Evolutionary conservation across 768 basidiomycete genomes (phyloP).

Genomic region (Lactarius vividus): DNA sequence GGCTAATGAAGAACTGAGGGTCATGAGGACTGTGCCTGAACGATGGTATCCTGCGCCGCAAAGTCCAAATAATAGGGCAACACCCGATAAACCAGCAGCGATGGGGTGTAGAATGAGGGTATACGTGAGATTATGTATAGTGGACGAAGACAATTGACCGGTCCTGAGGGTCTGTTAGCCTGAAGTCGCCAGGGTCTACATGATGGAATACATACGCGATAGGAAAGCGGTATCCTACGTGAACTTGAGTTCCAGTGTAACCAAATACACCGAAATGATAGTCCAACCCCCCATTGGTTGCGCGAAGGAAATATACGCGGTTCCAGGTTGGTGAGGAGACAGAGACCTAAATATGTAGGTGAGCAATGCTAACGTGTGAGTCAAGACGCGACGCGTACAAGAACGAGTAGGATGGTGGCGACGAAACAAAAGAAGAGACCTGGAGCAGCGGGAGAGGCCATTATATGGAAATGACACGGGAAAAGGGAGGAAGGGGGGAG

Average conservation of each 20-base stretch:
- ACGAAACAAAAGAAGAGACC: conserved; percentile 71
- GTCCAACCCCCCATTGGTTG: conserved; percentile 38
- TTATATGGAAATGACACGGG: conserved; percentile 22
- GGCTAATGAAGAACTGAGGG: conserved; percentile 62
- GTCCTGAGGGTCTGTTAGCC: conserved; percentile 35
- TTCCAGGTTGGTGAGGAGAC: conserved; percentile 77
- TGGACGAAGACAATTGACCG: conserved; percentile 45
- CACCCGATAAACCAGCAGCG: conserved; percentile 63
- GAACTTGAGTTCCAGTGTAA: conserved; percentile 52
- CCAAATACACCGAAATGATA: conserved; percentile 77
- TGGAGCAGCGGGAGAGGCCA: conserved; percentile 62
- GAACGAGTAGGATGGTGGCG: conserved; percentile 65
- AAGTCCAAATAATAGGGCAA: conserved; percentile 66
- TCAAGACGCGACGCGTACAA: conserved; percentile 46
- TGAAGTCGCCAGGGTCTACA: background rate
- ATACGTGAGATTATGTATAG: conserved; percentile 69
- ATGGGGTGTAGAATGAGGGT: conserved; percentile 79
- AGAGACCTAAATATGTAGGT: conserved; percentile 47
- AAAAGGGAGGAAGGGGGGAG: background rate
- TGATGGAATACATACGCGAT: conserved; percentile 42
- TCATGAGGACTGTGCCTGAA: conserved; percentile 74
- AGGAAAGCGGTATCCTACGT: conserved; percentile 59
- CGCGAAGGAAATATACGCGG: conserved; percentile 62
- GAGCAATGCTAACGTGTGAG: conserved; percentile 7
- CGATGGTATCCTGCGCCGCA: conserved; percentile 65